These are phyloP conservation scores for Hemileccinum rubropunctum DNA, from an alignment of 768 basidiomycete genomes.

Conservation along the genomic window DNA sequence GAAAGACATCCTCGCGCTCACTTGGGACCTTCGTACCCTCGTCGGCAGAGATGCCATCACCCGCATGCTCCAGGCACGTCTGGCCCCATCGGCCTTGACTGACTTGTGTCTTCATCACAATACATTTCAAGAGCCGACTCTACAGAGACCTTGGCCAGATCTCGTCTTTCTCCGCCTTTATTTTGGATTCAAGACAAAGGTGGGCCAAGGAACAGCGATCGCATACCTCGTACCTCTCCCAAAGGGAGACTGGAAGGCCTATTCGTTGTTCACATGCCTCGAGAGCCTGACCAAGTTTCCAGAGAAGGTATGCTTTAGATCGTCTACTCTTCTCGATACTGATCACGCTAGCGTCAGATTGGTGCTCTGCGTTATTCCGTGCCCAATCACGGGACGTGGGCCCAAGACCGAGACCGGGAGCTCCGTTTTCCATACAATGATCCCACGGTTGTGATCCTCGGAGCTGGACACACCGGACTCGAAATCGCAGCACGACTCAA, in stretches of 20 bases:
- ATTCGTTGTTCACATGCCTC: constrained; percentile 52
- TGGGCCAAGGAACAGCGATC: constrained; percentile 47
- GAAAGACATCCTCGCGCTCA: constrained; percentile 47
- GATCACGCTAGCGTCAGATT: background rate
- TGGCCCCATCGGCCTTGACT: constrained; percentile 16
- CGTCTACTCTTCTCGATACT: background rate
- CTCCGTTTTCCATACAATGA: constrained; percentile 42
- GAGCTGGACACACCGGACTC: constrained; percentile 60
- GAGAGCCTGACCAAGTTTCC: constrained; percentile 50
- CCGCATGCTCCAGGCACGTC: constrained; percentile 34
- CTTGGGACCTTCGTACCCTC: constrained; percentile 50
- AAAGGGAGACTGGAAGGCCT: constrained; percentile 49
- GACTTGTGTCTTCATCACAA: constrained; percentile 22
- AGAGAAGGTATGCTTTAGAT: constrained; percentile 30
- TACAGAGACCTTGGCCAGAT: constrained; percentile 45
- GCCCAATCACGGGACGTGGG: constrained; percentile 49
- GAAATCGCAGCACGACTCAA: constrained; percentile 56
- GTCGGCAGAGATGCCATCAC: constrained; percentile 31
- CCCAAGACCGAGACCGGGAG: constrained; percentile 37
- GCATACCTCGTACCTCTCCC: constrained; percentile 49
- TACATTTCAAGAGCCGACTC: constrained; percentile 6
- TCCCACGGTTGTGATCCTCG: constrained; percentile 56
- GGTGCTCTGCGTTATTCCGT: background rate
- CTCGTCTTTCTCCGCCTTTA: constrained; percentile 50
- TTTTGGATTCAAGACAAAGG: constrained; percentile 47